These are phyloP conservation scores for Guyanaporus albipodus DNA, from an alignment of 768 basidiomycete genomes.

Conservation along the genomic window DNA sequence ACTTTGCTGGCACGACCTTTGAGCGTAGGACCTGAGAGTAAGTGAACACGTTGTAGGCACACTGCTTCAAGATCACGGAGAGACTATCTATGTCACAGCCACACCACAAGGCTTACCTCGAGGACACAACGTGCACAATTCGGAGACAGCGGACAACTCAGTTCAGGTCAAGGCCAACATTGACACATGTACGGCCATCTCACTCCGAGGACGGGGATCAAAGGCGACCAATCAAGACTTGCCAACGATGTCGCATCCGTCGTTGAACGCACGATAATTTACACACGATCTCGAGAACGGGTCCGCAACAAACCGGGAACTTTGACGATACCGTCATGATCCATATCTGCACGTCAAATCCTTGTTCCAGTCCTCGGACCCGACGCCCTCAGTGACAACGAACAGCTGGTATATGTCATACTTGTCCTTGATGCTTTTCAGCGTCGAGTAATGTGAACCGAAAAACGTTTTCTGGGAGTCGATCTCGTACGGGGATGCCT, in stretches of 20 bases:
- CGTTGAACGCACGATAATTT: neutral
- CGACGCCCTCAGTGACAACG: constrained; percentile 15
- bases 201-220: constrained; percentile 1
- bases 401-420: constrained; percentile 13
- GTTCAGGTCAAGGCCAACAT: too few relatives aligned
- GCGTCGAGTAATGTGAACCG: constrained; percentile 39
- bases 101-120: constrained; percentile 19
- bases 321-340: too few relatives aligned
- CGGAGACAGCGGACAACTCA: too few relatives aligned
- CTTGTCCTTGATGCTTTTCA: constrained; percentile 39
- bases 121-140: constrained; percentile 17
- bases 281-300: neutral
- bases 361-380: constrained; percentile 24
- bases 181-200: neutral
- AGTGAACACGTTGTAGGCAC: constrained; percentile 5
- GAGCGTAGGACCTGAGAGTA: neutral
- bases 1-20: constrained; percentile 1
- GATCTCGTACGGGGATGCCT: constrained; percentile 2
- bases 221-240: neutral
- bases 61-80: neutral
- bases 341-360: constrained; percentile 12
- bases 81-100: constrained; percentile 12
- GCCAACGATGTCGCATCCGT: neutral
- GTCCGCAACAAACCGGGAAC: too few relatives aligned
- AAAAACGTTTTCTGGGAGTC: constrained; percentile 40